Conservation (phyloP, 2,329 filamentous ascomycete genomes). For the Monosporascus sp. region DNA sequence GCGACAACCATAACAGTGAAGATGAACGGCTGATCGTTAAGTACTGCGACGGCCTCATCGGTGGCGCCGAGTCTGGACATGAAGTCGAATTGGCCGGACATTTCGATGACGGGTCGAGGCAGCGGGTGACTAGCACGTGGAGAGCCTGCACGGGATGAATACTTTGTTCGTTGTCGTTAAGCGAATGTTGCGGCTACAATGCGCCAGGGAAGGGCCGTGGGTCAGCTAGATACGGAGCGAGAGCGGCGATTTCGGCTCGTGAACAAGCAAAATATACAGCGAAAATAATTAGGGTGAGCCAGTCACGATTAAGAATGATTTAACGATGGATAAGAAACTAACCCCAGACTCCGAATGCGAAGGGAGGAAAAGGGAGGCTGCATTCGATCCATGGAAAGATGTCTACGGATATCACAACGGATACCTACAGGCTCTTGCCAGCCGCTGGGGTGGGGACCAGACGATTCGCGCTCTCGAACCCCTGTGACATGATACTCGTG, state of each 20-base stretch:
- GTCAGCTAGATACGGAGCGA: too few species aligned
- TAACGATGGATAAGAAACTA: constrained; percentile 9
- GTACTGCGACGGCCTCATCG: constrained; percentile 49
- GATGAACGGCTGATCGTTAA: constrained; percentile 56
- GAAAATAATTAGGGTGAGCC: constrained; percentile 16
- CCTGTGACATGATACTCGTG: constrained; percentile 29
- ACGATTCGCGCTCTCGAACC: constrained; percentile 12
- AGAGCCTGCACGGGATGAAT: not conserved
- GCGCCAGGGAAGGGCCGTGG: too few species aligned
- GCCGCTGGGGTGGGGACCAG: constrained; percentile 5
- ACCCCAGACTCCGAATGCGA: constrained; percentile 5
- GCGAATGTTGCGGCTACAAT: too few species aligned
- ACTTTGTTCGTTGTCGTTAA: too few species aligned
- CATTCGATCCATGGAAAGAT: not conserved
- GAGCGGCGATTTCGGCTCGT: too few species aligned
- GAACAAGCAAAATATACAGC: constrained; percentile 1
- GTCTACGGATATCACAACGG: too few species aligned
- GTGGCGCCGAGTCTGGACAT: constrained; percentile 53
- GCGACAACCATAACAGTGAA: constrained; percentile 53
- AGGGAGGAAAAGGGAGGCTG: not conserved
- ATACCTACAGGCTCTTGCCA: not conserved
- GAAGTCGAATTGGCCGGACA: constrained; percentile 52
- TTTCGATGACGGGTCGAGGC: constrained; percentile 4
- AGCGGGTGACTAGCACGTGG: not conserved
- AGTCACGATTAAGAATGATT: constrained; percentile 15